phyloP scores from a whole-genome alignment of 768 basidiomycete genomes.

The Coprinopsis marcescibilis region DNA sequence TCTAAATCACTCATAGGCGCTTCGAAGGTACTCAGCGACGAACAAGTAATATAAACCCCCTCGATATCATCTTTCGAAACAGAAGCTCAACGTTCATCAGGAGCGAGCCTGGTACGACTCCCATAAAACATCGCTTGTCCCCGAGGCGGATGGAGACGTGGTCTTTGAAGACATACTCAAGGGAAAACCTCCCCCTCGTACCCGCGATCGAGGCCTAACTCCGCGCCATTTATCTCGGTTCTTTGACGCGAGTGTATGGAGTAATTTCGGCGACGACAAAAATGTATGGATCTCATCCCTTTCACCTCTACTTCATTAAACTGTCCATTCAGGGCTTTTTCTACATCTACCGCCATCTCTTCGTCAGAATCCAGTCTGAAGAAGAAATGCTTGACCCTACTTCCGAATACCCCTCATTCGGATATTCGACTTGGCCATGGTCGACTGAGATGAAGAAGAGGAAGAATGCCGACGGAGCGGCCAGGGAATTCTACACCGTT shows the following conservation, averaged over 20 bases:
- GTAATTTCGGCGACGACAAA: slow-evolving; percentile 55
- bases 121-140: slow-evolving; percentile 74
- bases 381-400: slow-evolving; percentile 47
- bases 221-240: slow-evolving; percentile 79
- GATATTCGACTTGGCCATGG: slow-evolving; percentile 74
- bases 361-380: slow-evolving; percentile 75
- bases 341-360: slow-evolving; percentile 83
- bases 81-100: slow-evolving; percentile 42
- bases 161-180: slow-evolving; percentile 82
- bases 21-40: slow-evolving; percentile 81
- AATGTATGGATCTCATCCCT: slow-evolving; percentile 36
- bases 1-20: slow-evolving; percentile 1
- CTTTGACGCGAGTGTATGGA: slow-evolving; percentile 69
- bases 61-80: neutral
- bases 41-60: slow-evolving; percentile 61
- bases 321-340: slow-evolving; percentile 67
- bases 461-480: slow-evolving; percentile 35
- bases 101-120: slow-evolving; percentile 98
- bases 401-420: slow-evolving; percentile 75
- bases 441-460: slow-evolving; percentile 38
- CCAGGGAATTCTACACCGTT: slow-evolving; percentile 71
- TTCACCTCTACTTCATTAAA: neutral
- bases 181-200: slow-evolving; percentile 52
- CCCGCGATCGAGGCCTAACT: slow-evolving; percentile 71
- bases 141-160: slow-evolving; percentile 77